phyloP scores from a whole-genome alignment of 306 rosid genomes.

The Nissolia schottii region DNA sequence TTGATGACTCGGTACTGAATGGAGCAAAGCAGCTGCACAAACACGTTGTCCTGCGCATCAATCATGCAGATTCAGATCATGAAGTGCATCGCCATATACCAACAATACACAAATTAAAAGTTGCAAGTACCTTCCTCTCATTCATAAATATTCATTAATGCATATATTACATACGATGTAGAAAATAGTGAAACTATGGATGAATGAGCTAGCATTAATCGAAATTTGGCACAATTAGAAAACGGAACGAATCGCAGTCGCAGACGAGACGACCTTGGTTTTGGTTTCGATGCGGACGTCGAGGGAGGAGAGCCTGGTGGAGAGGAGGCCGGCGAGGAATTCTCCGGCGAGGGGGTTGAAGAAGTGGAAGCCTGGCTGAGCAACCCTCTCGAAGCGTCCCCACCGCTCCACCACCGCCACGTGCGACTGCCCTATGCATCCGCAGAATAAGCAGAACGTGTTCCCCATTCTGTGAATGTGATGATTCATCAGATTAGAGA shows the following conservation, averaged over 20 bases:
- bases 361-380: conserved; percentile 77
- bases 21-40: conserved; percentile 86
- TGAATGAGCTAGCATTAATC: too few species aligned
- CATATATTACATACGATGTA: too few species aligned
- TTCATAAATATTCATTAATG: too few species aligned
- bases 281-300: conserved; percentile 92
- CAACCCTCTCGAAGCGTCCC: conserved; percentile 79
- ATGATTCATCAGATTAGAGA: too few species aligned
- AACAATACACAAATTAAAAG: too few species aligned
- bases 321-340: conserved; percentile 68
- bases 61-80: neutral
- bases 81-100: too few species aligned
- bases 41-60: conserved; percentile 71
- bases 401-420: conserved; percentile 75
- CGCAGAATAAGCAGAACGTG: conserved; percentile 35
- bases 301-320: conserved; percentile 80
- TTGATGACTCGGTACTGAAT: conserved; percentile 83
- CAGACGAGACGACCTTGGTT: conserved; percentile 71
- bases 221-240: too few species aligned
- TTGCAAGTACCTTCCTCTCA: too few species aligned
- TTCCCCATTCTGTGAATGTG: conserved; percentile 59
- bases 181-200: too few species aligned
- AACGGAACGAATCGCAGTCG: too few species aligned
- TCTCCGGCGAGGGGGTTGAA: conserved; percentile 78
- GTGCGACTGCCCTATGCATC: conserved; percentile 66